Evolutionary conservation across 1,284 basidiomycete genomes (phyloP).

Genomic region (Cerrena zonata): DNA sequence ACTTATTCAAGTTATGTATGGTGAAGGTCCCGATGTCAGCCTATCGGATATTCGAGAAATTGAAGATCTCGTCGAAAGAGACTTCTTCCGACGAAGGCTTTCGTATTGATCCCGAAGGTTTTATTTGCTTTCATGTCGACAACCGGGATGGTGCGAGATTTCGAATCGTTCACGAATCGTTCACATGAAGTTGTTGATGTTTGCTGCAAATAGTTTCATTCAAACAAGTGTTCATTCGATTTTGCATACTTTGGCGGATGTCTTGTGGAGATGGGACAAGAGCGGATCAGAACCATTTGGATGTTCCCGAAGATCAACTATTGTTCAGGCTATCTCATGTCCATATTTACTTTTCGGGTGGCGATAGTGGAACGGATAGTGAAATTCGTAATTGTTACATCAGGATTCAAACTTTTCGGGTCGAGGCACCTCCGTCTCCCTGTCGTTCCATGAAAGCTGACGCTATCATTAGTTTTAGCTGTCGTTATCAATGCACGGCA

Average conservation of each 20-base stretch:
- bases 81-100: constrained; percentile 79
- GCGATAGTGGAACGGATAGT: constrained; percentile 26
- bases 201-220: constrained; percentile 40
- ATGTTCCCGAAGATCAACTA: constrained; percentile 72
- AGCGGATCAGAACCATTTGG: constrained; percentile 53
- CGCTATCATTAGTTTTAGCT: constrained; percentile 2
- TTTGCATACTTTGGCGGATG: constrained; percentile 61
- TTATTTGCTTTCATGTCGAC: constrained; percentile 71
- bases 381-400: constrained; percentile 58
- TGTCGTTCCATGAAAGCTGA: neutral
- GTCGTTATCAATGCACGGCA: constrained; percentile 40
- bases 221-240: constrained; percentile 69
- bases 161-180: too few relatives aligned
- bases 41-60: constrained; percentile 34
- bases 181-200: constrained; percentile 7
- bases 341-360: constrained; percentile 56
- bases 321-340: constrained; percentile 68
- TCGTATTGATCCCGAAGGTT: constrained; percentile 68
- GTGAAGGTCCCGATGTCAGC: constrained; percentile 28
- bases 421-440: constrained; percentile 35
- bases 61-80: constrained; percentile 62
- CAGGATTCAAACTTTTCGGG: constrained; percentile 47
- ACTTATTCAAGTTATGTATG: constrained; percentile 70
- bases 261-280: constrained; percentile 69
- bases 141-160: constrained; percentile 41